Base-by-base conservation (phyloP, 2,329 filamentous ascomycete species). In the Colletotrichum higginsianum region DNA sequence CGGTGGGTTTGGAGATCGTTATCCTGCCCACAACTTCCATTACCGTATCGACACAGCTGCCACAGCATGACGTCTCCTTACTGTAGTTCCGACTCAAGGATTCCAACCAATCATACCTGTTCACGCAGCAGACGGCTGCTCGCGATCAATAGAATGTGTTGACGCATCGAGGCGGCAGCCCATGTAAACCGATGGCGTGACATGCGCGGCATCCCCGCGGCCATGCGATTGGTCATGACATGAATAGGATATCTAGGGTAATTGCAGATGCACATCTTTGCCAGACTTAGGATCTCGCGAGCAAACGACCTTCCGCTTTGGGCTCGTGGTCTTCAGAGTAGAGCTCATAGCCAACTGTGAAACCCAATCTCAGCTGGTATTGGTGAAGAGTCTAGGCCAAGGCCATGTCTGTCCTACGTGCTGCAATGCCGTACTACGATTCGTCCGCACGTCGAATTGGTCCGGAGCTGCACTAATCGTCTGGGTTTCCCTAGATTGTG, bases 241-340 rank as follows among this genome's bases (percentile, higher is more conserved):
- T n/a, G 5, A 47, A 8, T n/a, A 7, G 44, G 44, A n/a, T 21
- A 26, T 13, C n/a, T 12, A 13, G 35, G 16, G 11, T 21, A n/a
- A 16, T 38, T 8, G 44, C 9, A n/a, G 11, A n/a, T 38, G 9
- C 21, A 42, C 18, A 42, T 42, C 35, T 42, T 42, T 21, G 5
- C 53, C 35, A 15, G 21, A 40, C 53, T 35, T n/a, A 23, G 18
- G 21, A 13, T 12, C 4, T 42, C 35, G 18, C 18, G 7, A 57
- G 55, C 6, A 44, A 58, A 30, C 15, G 55, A 30, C 55, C 55
- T 58, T 58, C 55, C 15, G 38, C n/a, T 58, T 58, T 44, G 8
- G 21, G 16, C 7, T 16, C 21, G 38, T 42, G 2, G 2, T 11
- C 35, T n/a, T 21, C n/a, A 42, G 23, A 44, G 21, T 16, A 44